Evolutionary conservation across 208 protist genomes (phyloP).

Genomic region (Polymyxa betae): DNA sequence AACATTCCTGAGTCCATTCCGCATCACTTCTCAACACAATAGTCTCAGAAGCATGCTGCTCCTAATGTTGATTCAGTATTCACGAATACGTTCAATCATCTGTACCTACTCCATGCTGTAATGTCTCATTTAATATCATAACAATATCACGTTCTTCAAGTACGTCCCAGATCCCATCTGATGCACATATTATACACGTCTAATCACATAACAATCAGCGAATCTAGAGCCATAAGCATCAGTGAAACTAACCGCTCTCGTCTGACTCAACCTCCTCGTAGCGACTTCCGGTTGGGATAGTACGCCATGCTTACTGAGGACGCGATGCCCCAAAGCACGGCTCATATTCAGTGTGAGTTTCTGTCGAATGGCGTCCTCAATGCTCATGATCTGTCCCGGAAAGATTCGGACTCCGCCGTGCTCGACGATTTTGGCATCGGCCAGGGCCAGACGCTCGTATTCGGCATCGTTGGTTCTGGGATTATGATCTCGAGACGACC

Average conservation of each 20-base stretch:
- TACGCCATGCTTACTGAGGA: slow-evolving; percentile 33
- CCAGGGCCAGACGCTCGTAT: neutral
- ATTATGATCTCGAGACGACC: slow-evolving; percentile 34
- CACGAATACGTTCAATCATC: neutral
- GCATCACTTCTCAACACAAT: neutral
- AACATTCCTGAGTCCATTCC: neutral
- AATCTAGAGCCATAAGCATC: neutral
- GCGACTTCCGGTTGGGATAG: neutral
- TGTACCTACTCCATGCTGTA: neutral
- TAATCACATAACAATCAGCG: neutral
- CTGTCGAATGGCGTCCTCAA: neutral
- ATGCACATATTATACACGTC: slow-evolving; percentile 4
- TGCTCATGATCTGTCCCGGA: neutral
- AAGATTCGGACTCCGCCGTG: neutral
- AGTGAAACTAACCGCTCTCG: neutral
- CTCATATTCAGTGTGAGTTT: slow-evolving; percentile 31
- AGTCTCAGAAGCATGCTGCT: neutral
- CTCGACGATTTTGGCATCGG: neutral
- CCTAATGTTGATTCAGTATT: neutral
- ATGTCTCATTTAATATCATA: neutral
- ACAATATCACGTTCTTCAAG: slow-evolving; percentile 13
- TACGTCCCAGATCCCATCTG: slow-evolving; percentile 22
- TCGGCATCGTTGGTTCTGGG: neutral
- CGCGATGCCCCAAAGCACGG: slow-evolving; percentile 33
- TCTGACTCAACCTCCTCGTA: neutral